Base-by-base conservation (phyloP, 176 grass and related monocot species). In the Stipa capillata region DNA sequence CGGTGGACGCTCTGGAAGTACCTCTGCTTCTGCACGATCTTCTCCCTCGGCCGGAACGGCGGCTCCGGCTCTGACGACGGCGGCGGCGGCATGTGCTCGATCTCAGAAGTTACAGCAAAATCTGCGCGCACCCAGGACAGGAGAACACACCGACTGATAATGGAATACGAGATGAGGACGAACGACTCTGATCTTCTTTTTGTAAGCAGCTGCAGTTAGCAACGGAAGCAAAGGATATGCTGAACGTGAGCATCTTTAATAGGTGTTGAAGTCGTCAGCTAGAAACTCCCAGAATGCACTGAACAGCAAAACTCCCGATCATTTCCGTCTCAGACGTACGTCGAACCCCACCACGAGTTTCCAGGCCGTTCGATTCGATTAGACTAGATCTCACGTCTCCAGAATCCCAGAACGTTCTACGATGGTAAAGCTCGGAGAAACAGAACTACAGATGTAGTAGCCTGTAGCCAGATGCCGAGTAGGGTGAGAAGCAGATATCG, bases 41-140 rank as follows among this genome's bases (percentile, higher is more conserved):
- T 93, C 82, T 97, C 91, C 48, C 94, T 87, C 7, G 91, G 72
- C 49, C 76, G 54, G 67, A 93, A 93, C 40, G 94, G 94, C 10
- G 68, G 68, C 73, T 93, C 94, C 41, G 90, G 80, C 80, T 47
- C 74, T 58, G 74, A 0, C 36, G 79, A 75, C 17, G 25, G 1
- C 20, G 74, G 52, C 27, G 72, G 16, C 65, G 65, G 9, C 54
- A 83, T 51, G 37, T 27, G n/a, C n/a, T n/a, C n/a, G n/a, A n/a
- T 44, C 18, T 2, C 53, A 55, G 0, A 2, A 27, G 5, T 10
- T 3, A 29, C 21, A 15, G 2, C 58, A 14, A 8, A 43, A 47
- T 28, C 7, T 2, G n/a, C n/a, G n/a, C n/a, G 32, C 33, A 28
- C 63, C 21, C 15, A 14, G 24, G 15, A 3, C 7, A 21, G 21